Conservation (phyloP, 1,139 yeast species). For the Kodamaea arcana region DNA sequence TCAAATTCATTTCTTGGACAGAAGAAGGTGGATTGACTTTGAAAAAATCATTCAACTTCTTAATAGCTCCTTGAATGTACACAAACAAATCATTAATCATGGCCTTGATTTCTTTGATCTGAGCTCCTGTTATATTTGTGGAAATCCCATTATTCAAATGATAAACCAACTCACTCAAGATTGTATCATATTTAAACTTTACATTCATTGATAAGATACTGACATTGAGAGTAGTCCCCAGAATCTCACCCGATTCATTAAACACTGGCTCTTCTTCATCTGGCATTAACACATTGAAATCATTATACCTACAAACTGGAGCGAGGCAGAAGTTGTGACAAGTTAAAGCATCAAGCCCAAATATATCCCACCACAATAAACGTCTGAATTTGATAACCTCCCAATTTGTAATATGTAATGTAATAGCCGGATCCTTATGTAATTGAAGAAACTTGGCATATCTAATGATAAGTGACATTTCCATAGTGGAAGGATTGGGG, state of each 20-base stretch:
- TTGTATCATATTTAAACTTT: slow-evolving; percentile 49
- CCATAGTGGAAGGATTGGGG: slow-evolving; percentile 53
- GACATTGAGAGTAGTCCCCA: slow-evolving; percentile 29
- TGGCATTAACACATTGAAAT: slow-evolving; percentile 55
- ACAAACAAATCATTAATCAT: slow-evolving; percentile 49
- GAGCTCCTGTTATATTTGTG: slow-evolving; percentile 31
- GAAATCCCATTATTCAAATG: slow-evolving; percentile 40
- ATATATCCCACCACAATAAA: slow-evolving; percentile 63
- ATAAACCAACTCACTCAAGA: slow-evolving; percentile 49
- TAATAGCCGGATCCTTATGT: slow-evolving; percentile 55
- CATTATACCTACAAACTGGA: slow-evolving; percentile 52
- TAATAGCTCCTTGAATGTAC: slow-evolving; percentile 45
- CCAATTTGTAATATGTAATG: slow-evolving; percentile 45
- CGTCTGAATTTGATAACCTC: slow-evolving; percentile 50
- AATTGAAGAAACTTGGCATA: slow-evolving; percentile 54
- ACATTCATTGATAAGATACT: slow-evolving; percentile 46
- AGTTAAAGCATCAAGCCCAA: slow-evolving; percentile 55
- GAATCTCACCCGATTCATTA: slow-evolving; percentile 19
- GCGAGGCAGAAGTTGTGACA: slow-evolving; percentile 56
- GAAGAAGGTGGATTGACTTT: slow-evolving; percentile 20
- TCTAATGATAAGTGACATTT: slow-evolving; percentile 46
- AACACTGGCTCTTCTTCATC: slow-evolving; percentile 41
- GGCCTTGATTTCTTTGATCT: slow-evolving; percentile 41
- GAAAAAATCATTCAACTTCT: slow-evolving; percentile 14
- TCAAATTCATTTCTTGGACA: slow-evolving; percentile 42